Base-by-base conservation (phyloP, 1,284 basidiomycete species). In the Ustilago lituana region DNA sequence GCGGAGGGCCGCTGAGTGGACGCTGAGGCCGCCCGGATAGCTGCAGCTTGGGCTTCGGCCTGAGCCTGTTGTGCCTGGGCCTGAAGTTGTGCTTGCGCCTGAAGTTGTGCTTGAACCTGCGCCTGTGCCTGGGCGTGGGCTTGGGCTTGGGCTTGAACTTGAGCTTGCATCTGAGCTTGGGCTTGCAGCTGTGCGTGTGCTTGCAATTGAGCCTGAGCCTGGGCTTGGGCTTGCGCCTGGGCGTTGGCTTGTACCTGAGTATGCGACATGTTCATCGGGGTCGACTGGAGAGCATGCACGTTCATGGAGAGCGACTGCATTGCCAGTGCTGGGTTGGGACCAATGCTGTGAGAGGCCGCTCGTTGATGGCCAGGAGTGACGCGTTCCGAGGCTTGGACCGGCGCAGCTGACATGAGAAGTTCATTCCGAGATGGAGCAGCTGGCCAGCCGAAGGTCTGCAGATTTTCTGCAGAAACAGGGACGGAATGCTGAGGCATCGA, bases 361-460 rank as follows among this genome's bases (percentile, higher is more conserved):
- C 62, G 62, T 22, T 65, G 62, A 33, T 65, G 62, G 15, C 23
- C 43, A 12, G 23, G 26, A 29, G 33, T 32, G 29, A 55, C 55
- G 26, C 48, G 46, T 23, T 65, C 56, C 10, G 36, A 19, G 8
- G 32, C n/a, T 23, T 60, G 66, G 27, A 39, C 31, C 2, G 66
- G 66, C 4, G 66, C 24, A 10, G 55, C 36, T 36, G 66, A 69
- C 60, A 69, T 60, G 20, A 69, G 37, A 19, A 60, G 36, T 29
- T 58, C 60, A 19, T 54, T 60, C 22, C 60, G 66, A 23, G 60
- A 33, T 2, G 66, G 47, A n/a, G 52, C 49, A n/a, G 62, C 12
- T 11, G 68, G 58, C 68, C 68, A 71, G 5, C 51, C 55, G 24
- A 66, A 65, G 2, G 62, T 35, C 23, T 55, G 58, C 7, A 71